Evolutionary conservation across 805 yeast genomes (phyloP), one percentile per base, ranked within the genome.

Genomic region (Lachancea lanzarotensis): DNA sequence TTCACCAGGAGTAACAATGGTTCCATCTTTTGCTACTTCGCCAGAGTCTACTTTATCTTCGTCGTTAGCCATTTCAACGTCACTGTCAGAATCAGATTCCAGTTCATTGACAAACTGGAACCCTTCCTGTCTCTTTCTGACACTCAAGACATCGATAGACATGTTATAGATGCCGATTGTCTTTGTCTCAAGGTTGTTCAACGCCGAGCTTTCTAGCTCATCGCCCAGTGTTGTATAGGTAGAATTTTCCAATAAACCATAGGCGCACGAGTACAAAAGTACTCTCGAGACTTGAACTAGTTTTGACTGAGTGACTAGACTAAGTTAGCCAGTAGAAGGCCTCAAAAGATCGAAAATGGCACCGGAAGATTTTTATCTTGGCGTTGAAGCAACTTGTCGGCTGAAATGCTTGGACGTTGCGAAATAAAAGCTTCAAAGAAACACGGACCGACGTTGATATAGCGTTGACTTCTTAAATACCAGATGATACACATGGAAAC

Each of bases 1-100:
- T 62, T 93, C 97, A 9, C 98, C 98, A 0, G 98, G 98, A 1
- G 97, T 88, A 16, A 91, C 95, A 9, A 93, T 65, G 37, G 63
- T 65, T 15, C 65, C 48, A 10, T 57, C 60, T 16, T 52, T 42
- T 17, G 52, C 57, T 38, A 59, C 70, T 8, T 54, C 60, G 3
- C 58, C 54, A 9, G 31, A 16, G 45, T 52, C 70, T 7, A 55
- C 57, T 6, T 60, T 54, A 1, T 52, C 66, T 3, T 50, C 65
- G 7, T 56, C 67, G 12, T 56, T 67, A 12, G 60, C 66, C 15
- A 57, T 66, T 3, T 52, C 60, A 13, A 56, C 67, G 34, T 51
- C 46, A 16, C 47, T 44, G 16, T 44, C 47, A 11, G 27, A 13
- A 15, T 53, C 44, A 19, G 45, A 46, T 36, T 45, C 46, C 17